A percentile compares a stretch with the other conserved stretches of the same genome.
phyloP scores from a whole-genome alignment of 208 protist species.

The Leishmania arabica region DNA sequence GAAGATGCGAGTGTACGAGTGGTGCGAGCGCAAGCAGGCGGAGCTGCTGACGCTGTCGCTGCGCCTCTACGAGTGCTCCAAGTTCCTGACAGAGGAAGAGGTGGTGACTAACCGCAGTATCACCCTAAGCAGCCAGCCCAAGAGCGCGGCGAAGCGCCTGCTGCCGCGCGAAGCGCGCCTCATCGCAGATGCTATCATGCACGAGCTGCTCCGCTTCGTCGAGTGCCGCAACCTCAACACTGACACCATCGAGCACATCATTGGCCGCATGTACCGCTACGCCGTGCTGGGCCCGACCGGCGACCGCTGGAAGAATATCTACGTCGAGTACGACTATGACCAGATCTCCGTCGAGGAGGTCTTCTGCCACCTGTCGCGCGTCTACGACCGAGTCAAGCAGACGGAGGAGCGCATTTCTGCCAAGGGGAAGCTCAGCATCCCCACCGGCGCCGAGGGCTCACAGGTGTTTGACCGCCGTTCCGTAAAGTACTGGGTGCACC shows the following conservation, averaged over 20 bases:
- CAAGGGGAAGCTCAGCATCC: constrained; percentile 53
- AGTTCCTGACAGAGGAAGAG: constrained; percentile 68
- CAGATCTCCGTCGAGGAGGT: constrained; percentile 66
- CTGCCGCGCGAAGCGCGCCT: constrained; percentile 65
- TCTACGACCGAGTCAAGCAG: constrained; percentile 78
- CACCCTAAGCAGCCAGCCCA: constrained; percentile 17
- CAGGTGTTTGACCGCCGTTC: constrained; percentile 89
- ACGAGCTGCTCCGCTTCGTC: constrained; percentile 84
- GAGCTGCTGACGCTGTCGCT: constrained; percentile 64
- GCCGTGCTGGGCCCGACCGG: constrained; percentile 80
- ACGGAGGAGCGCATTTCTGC: constrained; percentile 66
- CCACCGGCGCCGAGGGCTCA: constrained; percentile 68
- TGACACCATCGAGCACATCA: constrained; percentile 89
- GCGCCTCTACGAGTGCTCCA: constrained; percentile 57
- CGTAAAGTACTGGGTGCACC: constrained; percentile 91
- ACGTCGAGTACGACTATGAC: constrained; percentile 63
- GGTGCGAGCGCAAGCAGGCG: constrained; percentile 70
- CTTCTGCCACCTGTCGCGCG: constrained; percentile 69
- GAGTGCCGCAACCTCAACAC: constrained; percentile 87
- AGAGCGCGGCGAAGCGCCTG: constrained; percentile 17
- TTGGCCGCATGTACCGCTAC: constrained; percentile 87
- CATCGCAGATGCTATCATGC: constrained; percentile 70
- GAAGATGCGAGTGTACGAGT: constrained; percentile 70
- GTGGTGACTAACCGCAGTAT: constrained; percentile 43
- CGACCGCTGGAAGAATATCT: constrained; percentile 80